Percentiles rank a stretch among this genome's conserved stretches.
phyloP scores from a whole-genome alignment of 1,284 basidiomycete species.

The Anthracocystis setariae region DNA sequence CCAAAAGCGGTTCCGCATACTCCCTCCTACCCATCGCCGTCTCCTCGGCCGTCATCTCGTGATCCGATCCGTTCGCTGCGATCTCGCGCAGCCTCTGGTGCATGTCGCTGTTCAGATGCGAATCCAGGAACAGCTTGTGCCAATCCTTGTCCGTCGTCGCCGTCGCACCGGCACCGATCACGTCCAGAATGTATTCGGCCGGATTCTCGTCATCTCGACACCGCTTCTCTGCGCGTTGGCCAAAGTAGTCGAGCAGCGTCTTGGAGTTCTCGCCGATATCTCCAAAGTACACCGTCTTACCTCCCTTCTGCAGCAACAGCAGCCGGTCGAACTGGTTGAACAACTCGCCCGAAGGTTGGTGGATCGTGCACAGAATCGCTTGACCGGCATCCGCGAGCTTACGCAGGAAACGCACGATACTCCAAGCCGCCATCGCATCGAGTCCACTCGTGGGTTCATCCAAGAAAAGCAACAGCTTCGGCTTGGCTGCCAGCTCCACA shows the following conservation, averaged over 20 bases:
- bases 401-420: conserved; percentile 65
- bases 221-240: conserved; percentile 73
- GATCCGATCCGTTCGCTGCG: conserved; percentile 9
- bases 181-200: conserved; percentile 64
- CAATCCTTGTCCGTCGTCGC: conserved; percentile 60
- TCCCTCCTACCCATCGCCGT: conserved; percentile 56
- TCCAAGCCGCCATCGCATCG: conserved; percentile 51
- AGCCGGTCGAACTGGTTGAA: conserved; percentile 60
- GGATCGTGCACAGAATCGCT: conserved; percentile 68
- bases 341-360: conserved; percentile 66
- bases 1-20: conserved; percentile 55
- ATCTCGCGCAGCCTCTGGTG: conserved; percentile 23
- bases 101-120: conserved; percentile 40
- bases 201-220: conserved; percentile 54
- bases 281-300: conserved; percentile 72
- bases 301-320: conserved; percentile 56
- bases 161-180: conserved; percentile 61
- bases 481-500: conserved; percentile 61
- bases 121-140: conserved; percentile 55
- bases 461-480: conserved; percentile 60
- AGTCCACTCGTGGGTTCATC: conserved; percentile 64
- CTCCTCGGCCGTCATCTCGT: conserved; percentile 22
- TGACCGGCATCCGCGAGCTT: conserved; percentile 65
- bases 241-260: conserved; percentile 77
- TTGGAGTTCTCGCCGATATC: conserved; percentile 75